Conservation (phyloP, 1,139 yeast genomes). For the Blastobotrys capitulatus region DNA sequence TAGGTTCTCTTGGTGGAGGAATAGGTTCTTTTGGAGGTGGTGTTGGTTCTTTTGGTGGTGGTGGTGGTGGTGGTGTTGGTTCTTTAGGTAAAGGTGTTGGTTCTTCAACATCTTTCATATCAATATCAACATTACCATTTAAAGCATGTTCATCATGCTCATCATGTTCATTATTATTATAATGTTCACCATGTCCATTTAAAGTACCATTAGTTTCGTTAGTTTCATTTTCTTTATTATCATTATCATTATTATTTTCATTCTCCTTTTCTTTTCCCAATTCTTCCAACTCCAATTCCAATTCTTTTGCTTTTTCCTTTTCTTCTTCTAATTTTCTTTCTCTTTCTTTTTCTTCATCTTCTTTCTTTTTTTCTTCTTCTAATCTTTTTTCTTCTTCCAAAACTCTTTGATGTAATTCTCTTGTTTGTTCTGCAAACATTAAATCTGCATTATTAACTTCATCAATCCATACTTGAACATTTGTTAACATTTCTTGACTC, state of each 20-base stretch:
- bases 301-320: neutral
- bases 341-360: slow-evolving; percentile 9
- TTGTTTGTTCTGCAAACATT: slow-evolving; percentile 71
- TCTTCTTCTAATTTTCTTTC: neutral
- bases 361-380: slow-evolving; percentile 33
- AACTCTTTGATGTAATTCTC: slow-evolving; percentile 67
- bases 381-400: slow-evolving; percentile 21
- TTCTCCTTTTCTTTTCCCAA: neutral
- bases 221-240: neutral
- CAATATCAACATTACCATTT: neutral
- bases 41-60: neutral
- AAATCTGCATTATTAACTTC: slow-evolving; percentile 65
- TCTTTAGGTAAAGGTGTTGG: neutral
- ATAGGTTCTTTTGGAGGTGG: slow-evolving; percentile 1
- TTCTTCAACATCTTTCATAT: neutral
- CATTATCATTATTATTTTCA: neutral
- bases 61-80: neutral
- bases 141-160: neutral
- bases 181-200: neutral
- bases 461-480: slow-evolving; percentile 92
- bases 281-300: too few species aligned
- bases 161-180: neutral
- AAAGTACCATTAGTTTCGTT: neutral
- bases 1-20: neutral
- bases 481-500: slow-evolving; percentile 94